Conservation (phyloP, 2,329 filamentous ascomycete genomes). For the Venturiaceae sp. region DNA sequence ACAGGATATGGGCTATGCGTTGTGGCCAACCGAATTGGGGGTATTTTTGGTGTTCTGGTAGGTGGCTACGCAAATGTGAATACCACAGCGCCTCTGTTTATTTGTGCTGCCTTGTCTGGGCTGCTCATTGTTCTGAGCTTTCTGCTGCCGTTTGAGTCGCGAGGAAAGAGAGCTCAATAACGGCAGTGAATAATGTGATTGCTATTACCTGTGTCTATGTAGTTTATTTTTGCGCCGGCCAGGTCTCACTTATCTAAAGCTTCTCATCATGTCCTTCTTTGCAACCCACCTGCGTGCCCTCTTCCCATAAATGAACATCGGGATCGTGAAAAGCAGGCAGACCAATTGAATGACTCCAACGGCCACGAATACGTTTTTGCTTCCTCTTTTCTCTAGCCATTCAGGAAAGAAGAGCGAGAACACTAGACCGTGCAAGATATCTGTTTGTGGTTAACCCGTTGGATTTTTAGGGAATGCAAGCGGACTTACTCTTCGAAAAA, state of each 20-base stretch:
- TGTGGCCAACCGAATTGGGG: slow-evolving; percentile 63
- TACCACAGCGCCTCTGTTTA: slow-evolving; percentile 25
- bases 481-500: slow-evolving; percentile 66
- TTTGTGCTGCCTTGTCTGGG: slow-evolving; percentile 24
- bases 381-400: slow-evolving; percentile 69
- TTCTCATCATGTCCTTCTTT: slow-evolving; percentile 64
- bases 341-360: slow-evolving; percentile 79
- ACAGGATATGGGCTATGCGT: slow-evolving; percentile 68
- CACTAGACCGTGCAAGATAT: slow-evolving; percentile 79
- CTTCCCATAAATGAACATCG: slow-evolving; percentile 96
- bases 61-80: slow-evolving; percentile 46
- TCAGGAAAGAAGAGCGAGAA: slow-evolving; percentile 81
- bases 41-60: slow-evolving; percentile 60
- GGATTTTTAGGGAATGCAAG: neutral
- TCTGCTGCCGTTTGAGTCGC: neutral
- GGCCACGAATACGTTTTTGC: slow-evolving; percentile 69
- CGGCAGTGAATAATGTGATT: too few species aligned
- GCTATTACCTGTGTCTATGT: too few species aligned
- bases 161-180: neutral
- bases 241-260: neutral
- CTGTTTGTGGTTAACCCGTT: slow-evolving; percentile 17
- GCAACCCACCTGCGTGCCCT: slow-evolving; percentile 93
- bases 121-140: slow-evolving; percentile 7
- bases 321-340: slow-evolving; percentile 64
- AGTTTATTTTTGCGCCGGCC: too few species aligned